Conservation (phyloP, 805 yeast species). For the Schwanniomyces vanrijiae region DNA sequence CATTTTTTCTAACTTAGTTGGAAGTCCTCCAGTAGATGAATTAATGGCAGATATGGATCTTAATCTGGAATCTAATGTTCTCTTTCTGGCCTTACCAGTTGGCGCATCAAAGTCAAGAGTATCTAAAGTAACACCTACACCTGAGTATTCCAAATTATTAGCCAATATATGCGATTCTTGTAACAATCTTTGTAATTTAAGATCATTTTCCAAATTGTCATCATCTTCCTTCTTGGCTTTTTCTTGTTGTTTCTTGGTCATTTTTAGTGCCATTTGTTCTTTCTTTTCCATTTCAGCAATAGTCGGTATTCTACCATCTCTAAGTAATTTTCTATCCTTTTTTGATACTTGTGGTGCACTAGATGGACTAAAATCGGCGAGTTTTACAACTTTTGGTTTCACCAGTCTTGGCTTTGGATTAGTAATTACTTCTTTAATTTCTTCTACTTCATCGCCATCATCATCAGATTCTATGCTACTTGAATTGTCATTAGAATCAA, state of each 20-base stretch:
- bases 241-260: constrained; percentile 35
- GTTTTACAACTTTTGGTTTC: constrained; percentile 50
- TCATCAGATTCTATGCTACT: not conserved
- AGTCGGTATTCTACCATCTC: constrained; percentile 63
- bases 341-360: constrained; percentile 33
- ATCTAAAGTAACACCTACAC: constrained; percentile 65
- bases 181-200: constrained; percentile 69
- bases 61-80: constrained; percentile 62
- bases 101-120: constrained; percentile 63
- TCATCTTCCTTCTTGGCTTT: constrained; percentile 39
- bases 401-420: constrained; percentile 9
- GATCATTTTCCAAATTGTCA: constrained; percentile 64
- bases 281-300: constrained; percentile 29
- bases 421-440: constrained; percentile 12
- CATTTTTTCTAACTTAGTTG: constrained; percentile 63
- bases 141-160: constrained; percentile 47
- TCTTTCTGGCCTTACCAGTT: constrained; percentile 66
- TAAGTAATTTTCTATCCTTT: constrained; percentile 51
- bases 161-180: constrained; percentile 69
- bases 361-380: constrained; percentile 25
- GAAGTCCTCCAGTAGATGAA: constrained; percentile 47
- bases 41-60: constrained; percentile 39
- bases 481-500: constrained; percentile 7
- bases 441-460: constrained; percentile 5
- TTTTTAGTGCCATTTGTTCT: constrained; percentile 20